Base-by-base conservation (phyloP, 2,329 filamentous ascomycete genomes). In the Colletotrichum acutatum region DNA sequence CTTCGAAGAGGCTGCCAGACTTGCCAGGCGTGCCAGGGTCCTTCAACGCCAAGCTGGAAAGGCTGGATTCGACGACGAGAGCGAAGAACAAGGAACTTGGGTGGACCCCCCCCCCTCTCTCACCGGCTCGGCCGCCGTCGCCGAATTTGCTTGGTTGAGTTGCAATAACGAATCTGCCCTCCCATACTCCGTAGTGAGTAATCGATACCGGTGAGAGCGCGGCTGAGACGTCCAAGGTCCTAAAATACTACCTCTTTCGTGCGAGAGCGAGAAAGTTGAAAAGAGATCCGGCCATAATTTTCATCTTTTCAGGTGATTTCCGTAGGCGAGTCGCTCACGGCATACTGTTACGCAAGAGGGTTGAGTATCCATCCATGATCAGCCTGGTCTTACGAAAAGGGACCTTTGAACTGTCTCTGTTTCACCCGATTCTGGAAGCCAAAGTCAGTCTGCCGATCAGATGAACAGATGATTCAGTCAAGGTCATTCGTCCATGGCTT, bases 341-440 rank as follows among this genome's bases (percentile, higher is more conserved):
- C 19, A 26, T 32, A 5, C 32, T 19, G 32, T 26, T 12, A 11
- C 57, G n/a, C 57, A 37, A 42, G 8, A 32, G 28, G 14, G 5
- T 16, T 22, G 9, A 9, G 11, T 16, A 19, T 1, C 30, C n/a
- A 49, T 16, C 30, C 28, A 9, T 42, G 58, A 54, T 46, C 22
- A n/a, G 42, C 19, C 42, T 49, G 42, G 42, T 22, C 42, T 49
- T 32, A 28, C 7, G 37, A 14, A 32, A 8, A 60, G 22, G 22
- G 4, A 46, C 14, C 8, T 60, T 22, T 28, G 34, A 46, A 28
- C 26, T 54, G 54, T 71, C 22, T 37, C 32, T 59, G 62, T 60
- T 61, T 66, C 68, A 61, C 42, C n/a, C 68, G 56, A 71, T 61
- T 61, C 22, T 52, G 49, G 14, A 22, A 16, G 54, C n/a, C 49